A percentile compares a stretch with the other conserved stretches of the same genome.
Evolutionary conservation across 2,329 filamentous ascomycete genomes (phyloP).

Genomic region (Pseudocercospora fuligena): DNA sequence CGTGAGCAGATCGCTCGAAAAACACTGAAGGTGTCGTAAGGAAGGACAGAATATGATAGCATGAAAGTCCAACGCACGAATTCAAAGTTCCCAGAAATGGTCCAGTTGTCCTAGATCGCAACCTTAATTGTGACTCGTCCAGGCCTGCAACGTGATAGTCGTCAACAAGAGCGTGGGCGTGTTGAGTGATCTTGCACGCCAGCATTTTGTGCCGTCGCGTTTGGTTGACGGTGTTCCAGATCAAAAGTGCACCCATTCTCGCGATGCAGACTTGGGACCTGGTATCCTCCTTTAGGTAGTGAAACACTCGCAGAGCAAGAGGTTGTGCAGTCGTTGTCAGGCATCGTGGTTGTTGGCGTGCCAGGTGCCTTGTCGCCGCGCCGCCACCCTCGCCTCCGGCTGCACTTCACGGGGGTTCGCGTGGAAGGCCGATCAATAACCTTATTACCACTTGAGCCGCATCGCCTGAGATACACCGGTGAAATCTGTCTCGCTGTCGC

Average conservation of each 20-base stretch:
- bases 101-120: too few species aligned
- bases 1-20: slow-evolving; percentile 34
- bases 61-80: not conserved
- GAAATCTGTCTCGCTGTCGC: too few species aligned
- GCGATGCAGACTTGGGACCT: too few species aligned
- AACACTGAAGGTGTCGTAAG: not conserved
- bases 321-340: not conserved
- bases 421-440: not conserved
- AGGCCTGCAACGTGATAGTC: too few species aligned
- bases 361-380: not conserved
- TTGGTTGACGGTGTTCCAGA: too few species aligned
- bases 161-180: too few species aligned
- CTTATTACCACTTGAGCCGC: not conserved
- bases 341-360: not conserved
- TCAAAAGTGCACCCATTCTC: not conserved
- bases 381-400: too few species aligned
- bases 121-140: too few species aligned
- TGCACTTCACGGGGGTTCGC: not conserved
- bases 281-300: too few species aligned
- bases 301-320: too few species aligned
- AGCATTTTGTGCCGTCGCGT: too few species aligned
- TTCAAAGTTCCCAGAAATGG: too few species aligned
- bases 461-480: not conserved
- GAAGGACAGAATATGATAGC: not conserved
- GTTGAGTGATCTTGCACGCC: not conserved